Percentiles rank a stretch among this genome's conserved stretches.
phyloP scores from a whole-genome alignment of 139 green algal species.

The Chlamydomonas sp. region DNA sequence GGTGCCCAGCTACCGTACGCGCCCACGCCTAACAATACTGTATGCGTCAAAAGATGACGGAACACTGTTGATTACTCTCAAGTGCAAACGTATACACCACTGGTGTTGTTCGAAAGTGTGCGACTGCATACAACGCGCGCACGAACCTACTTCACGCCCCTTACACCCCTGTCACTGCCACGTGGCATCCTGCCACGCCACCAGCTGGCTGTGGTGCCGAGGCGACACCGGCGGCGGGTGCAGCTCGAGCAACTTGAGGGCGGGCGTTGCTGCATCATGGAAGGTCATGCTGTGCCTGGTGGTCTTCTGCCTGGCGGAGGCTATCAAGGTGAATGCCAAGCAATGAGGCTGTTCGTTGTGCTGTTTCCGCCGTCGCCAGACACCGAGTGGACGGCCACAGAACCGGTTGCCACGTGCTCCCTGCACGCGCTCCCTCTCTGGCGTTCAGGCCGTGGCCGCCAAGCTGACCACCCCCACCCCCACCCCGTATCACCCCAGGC shows the following conservation, averaged over 20 bases:
- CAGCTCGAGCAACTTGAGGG: not conserved
- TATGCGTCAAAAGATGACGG: too few relatives aligned
- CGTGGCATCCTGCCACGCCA: too few relatives aligned
- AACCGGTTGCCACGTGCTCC: too few relatives aligned
- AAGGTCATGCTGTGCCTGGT: conserved; percentile 68
- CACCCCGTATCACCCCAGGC: not conserved
- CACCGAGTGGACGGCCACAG: not conserved
- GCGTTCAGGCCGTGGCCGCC: conserved; percentile 46
- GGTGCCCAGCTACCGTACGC: not conserved
- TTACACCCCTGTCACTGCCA: too few relatives aligned
- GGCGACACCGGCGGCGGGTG: not conserved
- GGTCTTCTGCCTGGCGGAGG: conserved; percentile 70
- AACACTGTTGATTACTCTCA: too few relatives aligned
- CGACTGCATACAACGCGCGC: too few relatives aligned
- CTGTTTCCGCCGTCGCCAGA: not conserved
- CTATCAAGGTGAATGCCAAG: conserved; percentile 58
- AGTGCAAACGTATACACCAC: too few relatives aligned
- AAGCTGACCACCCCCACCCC: conserved; percentile 62
- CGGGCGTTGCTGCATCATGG: conserved; percentile 12
- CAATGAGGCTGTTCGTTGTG: not conserved
- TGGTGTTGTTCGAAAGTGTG: too few relatives aligned
- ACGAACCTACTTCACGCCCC: too few relatives aligned
- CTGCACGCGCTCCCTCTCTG: too few relatives aligned
- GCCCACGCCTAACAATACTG: not conserved
- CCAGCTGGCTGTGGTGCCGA: conserved; percentile 28